These are phyloP conservation scores for Crepidotus variabilis DNA, from an alignment of 768 basidiomycete species.

Conservation along the genomic window DNA sequence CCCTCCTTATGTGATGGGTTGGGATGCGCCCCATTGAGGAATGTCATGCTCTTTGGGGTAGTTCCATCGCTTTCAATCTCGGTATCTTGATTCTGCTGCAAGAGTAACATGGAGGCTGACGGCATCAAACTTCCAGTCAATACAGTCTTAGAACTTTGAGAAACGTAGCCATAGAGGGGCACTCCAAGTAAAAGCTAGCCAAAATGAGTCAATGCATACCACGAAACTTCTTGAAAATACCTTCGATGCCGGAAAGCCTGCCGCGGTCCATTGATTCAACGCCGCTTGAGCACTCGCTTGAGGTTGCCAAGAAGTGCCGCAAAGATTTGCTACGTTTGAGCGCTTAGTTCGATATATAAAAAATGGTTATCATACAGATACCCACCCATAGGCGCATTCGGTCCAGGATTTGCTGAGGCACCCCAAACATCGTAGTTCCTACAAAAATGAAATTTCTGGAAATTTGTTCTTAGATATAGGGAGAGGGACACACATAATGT, in stretches of 20 bases:
- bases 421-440: constrained; percentile 78
- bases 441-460: constrained; percentile 20
- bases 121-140: constrained; percentile 11
- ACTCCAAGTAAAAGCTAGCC: constrained; percentile 53
- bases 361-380: constrained; percentile 38
- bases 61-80: too few species aligned
- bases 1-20: not conserved
- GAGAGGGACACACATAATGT: constrained; percentile 51
- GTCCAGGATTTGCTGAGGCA: constrained; percentile 53
- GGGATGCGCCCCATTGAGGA: constrained; percentile 1
- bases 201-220: constrained; percentile 15
- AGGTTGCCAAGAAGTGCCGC: constrained; percentile 60
- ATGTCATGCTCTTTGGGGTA: not conserved
- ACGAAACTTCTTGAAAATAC: constrained; percentile 32
- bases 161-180: constrained; percentile 62
- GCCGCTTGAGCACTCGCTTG: constrained; percentile 59
- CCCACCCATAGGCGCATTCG: constrained; percentile 62
- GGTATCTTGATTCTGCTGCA: not conserved
- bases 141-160: constrained; percentile 39
- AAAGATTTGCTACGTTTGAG: constrained; percentile 42
- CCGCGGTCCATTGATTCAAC: constrained; percentile 54
- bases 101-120: not conserved
- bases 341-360: constrained; percentile 23
- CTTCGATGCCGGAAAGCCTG: constrained; percentile 62
- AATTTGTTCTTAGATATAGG: not conserved